Base-by-base conservation (phyloP, 1,284 basidiomycete genomes). In the Baeospora myosura region DNA sequence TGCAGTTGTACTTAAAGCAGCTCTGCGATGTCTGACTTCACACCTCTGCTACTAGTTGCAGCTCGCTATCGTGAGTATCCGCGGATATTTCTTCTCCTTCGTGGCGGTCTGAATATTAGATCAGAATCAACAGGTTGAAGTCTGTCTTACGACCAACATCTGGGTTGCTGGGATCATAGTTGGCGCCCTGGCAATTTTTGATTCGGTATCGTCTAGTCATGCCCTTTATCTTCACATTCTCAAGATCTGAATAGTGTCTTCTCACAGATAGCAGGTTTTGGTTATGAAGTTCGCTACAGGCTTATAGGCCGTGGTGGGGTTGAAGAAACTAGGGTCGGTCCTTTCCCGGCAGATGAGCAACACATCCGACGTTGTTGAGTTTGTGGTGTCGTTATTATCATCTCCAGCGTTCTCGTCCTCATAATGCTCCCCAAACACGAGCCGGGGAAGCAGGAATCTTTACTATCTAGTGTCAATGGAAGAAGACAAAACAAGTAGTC, bases 111-210 rank as follows among this genome's bases (percentile, higher is more conserved):
- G n/a, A n/a, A n/a, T n/a, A n/a, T n/a, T n/a, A n/a, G n/a, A n/a
- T 29, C 49, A 72, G 69, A 60, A 64, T 32, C 61, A 73, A 43
- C 48, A 49, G 4, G 69, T 74, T 17, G 53, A 60, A 28, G 64
- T 72, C 6, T 61, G 61, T 25, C 48, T 72, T 24, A 49, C 52
- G 18, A 57, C 61, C 3, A 54, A 66, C 38, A 57, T 63, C 2
- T 65, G 63, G 61, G 59, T 63, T 7, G 42, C 61, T 4, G 64
- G 64, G 0, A 43, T 61, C 12, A 54, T 65, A 4, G 39, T 61
- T 8, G 52, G 48, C 5, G 47, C 50, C 2, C 43, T 58, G 17
- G 40, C 55, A 30, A 51, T 52, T 4, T 44, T 52, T 17, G 45
- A 58, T 7, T 41, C 46, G 45, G 60, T 58, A 38, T 34, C 31